Percentiles rank a stretch among this genome's conserved stretches.
Conservation (phyloP, 805 yeast species). For the Candida ovalis region DNA sequence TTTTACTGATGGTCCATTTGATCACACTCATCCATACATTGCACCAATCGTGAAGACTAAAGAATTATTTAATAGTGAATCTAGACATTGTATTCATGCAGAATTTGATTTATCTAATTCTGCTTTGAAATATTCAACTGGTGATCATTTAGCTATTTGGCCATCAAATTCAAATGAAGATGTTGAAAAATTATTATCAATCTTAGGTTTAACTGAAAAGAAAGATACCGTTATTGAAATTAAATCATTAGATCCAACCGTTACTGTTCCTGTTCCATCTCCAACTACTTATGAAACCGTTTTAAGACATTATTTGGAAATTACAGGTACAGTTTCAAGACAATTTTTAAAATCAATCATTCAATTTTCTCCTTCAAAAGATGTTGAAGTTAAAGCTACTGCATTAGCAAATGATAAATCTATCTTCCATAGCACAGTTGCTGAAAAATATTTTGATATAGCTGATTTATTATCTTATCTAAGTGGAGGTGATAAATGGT, state of each 20-base stretch:
- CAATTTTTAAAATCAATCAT: constrained; percentile 71
- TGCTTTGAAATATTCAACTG: constrained; percentile 82
- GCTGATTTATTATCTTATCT: constrained; percentile 67
- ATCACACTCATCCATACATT: constrained; percentile 75
- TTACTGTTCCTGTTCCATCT: constrained; percentile 50
- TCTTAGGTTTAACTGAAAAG: constrained; percentile 56
- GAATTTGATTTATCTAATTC: constrained; percentile 80
- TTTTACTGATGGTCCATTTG: constrained; percentile 66
- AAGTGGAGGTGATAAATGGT: constrained; percentile 70
- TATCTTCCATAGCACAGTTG: constrained; percentile 61
- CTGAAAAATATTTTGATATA: constrained; percentile 58
- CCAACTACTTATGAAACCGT: constrained; percentile 90
- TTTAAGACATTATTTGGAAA: constrained; percentile 82
- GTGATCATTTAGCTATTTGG: constrained; percentile 95
- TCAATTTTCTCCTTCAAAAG: constrained; percentile 74
- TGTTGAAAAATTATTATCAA: constrained; percentile 58
- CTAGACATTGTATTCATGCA: constrained; percentile 83
- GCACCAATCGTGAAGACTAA: constrained; percentile 58
- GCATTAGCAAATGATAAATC: constrained; percentile 65
- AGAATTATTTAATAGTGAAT: constrained; percentile 64
- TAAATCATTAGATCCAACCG: constrained; percentile 67
- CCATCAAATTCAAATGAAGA: constrained; percentile 83
- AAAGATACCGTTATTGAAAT: constrained; percentile 57
- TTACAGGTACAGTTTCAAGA: constrained; percentile 90
- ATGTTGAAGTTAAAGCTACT: constrained; percentile 44